Conservation (phyloP, 2,329 filamentous ascomycete species). For the Leptodontidium sp. region DNA sequence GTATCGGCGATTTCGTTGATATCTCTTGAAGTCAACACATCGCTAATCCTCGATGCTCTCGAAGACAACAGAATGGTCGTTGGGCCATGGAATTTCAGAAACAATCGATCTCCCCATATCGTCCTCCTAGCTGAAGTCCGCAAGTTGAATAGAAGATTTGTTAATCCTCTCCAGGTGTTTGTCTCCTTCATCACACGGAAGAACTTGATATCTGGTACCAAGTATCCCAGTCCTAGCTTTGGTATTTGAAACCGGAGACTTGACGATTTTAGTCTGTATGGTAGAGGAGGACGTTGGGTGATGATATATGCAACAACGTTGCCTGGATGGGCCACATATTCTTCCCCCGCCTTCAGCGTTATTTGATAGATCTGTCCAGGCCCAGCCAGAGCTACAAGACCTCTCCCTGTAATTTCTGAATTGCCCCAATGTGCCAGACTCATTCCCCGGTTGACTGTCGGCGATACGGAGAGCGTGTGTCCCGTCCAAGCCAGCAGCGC, state of each 20-base stretch:
- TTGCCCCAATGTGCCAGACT: conserved; percentile 90
- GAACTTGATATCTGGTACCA: conserved; percentile 76
- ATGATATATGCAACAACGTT: conserved; percentile 92
- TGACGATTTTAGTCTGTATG: conserved; percentile 87
- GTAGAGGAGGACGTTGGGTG: conserved; percentile 74
- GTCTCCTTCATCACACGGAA: conserved; percentile 76
- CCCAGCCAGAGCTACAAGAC: conserved; percentile 83
- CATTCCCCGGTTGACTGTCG: conserved; percentile 77
- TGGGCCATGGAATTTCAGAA: conserved; percentile 89
- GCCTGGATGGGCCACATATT: conserved; percentile 89
- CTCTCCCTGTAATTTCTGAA: conserved; percentile 86
- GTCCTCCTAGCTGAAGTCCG: conserved; percentile 81
- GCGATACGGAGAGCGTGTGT: conserved; percentile 79
- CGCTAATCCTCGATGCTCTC: conserved; percentile 79
- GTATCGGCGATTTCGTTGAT: conserved; percentile 90
- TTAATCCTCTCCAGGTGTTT: conserved; percentile 73
- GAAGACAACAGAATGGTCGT: conserved; percentile 88
- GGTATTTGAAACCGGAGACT: conserved; percentile 81
- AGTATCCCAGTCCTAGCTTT: conserved; percentile 64
- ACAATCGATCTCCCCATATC: conserved; percentile 93
- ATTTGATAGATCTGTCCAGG: conserved; percentile 91
- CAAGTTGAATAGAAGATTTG: conserved; percentile 70
- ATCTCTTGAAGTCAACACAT: conserved; percentile 79
- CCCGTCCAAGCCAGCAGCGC: conserved; percentile 97
- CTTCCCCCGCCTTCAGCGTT: conserved; percentile 80